These are phyloP conservation scores for Encephalitozoon hellem DNA, from an alignment of 371 early-diverging fungal genomes.

Conservation along the genomic window DNA sequence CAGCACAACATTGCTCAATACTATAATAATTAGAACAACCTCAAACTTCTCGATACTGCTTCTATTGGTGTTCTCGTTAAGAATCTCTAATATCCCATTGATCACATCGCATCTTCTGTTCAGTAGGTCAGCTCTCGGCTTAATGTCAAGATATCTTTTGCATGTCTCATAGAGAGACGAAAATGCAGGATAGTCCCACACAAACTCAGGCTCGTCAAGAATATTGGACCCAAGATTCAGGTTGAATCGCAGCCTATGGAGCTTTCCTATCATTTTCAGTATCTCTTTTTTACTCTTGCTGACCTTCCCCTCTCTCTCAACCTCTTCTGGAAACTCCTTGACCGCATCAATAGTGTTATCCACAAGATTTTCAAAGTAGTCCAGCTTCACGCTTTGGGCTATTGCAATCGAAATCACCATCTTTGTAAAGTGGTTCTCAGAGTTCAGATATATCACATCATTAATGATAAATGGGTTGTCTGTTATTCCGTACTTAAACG, in stretches of 20 bases:
- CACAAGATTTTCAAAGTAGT: constrained; percentile 60
- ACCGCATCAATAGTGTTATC: constrained; percentile 58
- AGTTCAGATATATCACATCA: constrained; percentile 60
- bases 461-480: constrained; percentile 57
- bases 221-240: constrained; percentile 61
- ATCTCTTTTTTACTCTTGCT: constrained; percentile 57
- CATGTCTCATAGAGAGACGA: constrained; percentile 60
- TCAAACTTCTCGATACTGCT: constrained; percentile 58
- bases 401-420: constrained; percentile 62
- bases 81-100: constrained; percentile 56
- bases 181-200: constrained; percentile 60
- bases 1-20: constrained; percentile 46
- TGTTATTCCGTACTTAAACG: constrained; percentile 60
- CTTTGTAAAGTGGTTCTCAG: constrained; percentile 58
- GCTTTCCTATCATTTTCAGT: constrained; percentile 54
- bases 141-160: constrained; percentile 60
- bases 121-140: constrained; percentile 58
- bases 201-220: constrained; percentile 61
- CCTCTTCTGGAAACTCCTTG: constrained; percentile 60
- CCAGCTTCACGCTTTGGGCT: constrained; percentile 62
- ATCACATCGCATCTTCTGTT: constrained; percentile 61
- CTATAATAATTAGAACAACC: constrained; percentile 55
- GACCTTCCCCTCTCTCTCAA: constrained; percentile 57
- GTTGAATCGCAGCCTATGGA: constrained; percentile 59
- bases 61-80: constrained; percentile 58